Evolutionary conservation across 257 asterid species (phyloP).

Genomic region (Catharanthus roseus): DNA sequence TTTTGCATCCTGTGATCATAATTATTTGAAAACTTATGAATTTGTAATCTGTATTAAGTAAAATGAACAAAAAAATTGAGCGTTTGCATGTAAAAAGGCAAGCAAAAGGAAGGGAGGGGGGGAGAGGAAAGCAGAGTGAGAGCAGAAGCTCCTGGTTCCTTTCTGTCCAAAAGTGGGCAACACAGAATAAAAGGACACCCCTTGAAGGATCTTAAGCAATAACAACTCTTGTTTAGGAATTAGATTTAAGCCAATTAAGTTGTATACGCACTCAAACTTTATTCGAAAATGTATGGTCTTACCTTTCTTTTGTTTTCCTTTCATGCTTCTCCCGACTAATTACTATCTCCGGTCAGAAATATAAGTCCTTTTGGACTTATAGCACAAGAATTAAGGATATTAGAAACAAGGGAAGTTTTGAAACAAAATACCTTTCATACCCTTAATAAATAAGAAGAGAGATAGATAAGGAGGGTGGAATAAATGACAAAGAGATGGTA

Average conservation of each 20-base stretch:
- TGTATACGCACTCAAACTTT: not conserved
- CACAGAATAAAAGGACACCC: not conserved
- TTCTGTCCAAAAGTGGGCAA: not conserved
- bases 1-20: slow-evolving; percentile 41
- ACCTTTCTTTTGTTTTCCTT: not conserved
- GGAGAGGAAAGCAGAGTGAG: not conserved
- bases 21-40: not conserved
- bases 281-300: not conserved
- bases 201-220: too few species aligned
- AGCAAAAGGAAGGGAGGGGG: not conserved
- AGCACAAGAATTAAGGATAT: too few species aligned
- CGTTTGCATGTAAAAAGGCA: not conserved
- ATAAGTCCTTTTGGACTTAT: too few species aligned
- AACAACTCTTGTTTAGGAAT: too few species aligned
- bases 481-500: too few species aligned
- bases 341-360: too few species aligned
- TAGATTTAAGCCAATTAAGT: not conserved
- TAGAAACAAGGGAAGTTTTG: too few species aligned
- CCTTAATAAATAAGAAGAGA: too few species aligned
- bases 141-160: not conserved
- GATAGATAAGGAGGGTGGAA: too few species aligned
- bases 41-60: not conserved
- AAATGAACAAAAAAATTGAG: not conserved
- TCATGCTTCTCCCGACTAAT: not conserved
- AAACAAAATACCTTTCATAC: too few species aligned